These are phyloP conservation scores for Termitomyces sp. DNA, from an alignment of 768 basidiomycete genomes.

Conservation along the genomic window DNA sequence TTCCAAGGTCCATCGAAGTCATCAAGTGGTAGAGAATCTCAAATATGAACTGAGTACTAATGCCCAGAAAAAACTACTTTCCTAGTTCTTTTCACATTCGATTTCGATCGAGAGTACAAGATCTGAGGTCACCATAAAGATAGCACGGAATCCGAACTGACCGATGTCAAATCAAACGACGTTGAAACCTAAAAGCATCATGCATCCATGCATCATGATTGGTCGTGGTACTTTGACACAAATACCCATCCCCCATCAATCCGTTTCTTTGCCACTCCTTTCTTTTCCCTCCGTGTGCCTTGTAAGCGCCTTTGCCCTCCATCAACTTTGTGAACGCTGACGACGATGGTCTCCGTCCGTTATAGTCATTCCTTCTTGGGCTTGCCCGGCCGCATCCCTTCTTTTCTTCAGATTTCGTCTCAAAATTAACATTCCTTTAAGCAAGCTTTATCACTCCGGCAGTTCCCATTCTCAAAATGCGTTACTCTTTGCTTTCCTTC, in stretches of 20 bases:
- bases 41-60: constrained; percentile 5
- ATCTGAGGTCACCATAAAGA: constrained; percentile 27
- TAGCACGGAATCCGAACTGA: constrained; percentile 20
- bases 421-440: constrained; percentile 36
- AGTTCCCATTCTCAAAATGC: constrained; percentile 40
- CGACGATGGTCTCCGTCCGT: neutral
- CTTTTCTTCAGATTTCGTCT: constrained; percentile 33
- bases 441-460: constrained; percentile 38
- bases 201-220: constrained; percentile 15
- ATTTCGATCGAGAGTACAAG: neutral
- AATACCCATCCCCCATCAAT: constrained; percentile 25
- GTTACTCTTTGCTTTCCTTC: constrained; percentile 40
- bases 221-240: constrained; percentile 24
- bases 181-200: constrained; percentile 7
- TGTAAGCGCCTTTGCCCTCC: constrained; percentile 28
- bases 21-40: constrained; percentile 5
- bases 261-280: constrained; percentile 25
- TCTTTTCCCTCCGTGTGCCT: constrained; percentile 31
- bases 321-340: constrained; percentile 1
- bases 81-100: neutral
- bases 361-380: constrained; percentile 50
- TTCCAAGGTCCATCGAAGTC: neutral
- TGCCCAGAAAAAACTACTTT: neutral
- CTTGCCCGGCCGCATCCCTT: constrained; percentile 72
- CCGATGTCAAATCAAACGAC: constrained; percentile 28